phyloP scores from a whole-genome alignment of 805 yeast genomes.

The Saccharomycopsis sp. region DNA sequence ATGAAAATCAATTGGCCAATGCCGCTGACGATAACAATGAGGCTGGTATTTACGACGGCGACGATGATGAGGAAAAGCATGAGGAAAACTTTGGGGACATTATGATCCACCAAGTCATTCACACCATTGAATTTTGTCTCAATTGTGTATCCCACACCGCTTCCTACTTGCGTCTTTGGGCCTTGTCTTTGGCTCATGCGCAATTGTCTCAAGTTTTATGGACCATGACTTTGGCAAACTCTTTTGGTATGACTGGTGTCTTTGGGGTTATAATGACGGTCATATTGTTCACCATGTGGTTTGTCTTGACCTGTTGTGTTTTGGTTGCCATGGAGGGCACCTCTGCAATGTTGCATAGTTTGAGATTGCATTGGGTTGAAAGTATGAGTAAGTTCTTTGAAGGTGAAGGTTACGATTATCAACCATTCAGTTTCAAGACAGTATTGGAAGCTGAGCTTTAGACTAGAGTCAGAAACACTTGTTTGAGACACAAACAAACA shows the following conservation, averaged over 20 bases:
- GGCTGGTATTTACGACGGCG: conserved; percentile 16
- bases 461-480: no score
- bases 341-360: conserved; percentile 73
- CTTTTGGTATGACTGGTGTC: conserved; percentile 52
- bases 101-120: conserved; percentile 71
- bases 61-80: conserved; percentile 37
- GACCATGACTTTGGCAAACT: conserved; percentile 63
- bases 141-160: conserved; percentile 78
- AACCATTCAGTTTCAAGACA: conserved; percentile 47
- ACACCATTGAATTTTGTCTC: conserved; percentile 71
- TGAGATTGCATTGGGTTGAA: conserved; percentile 76
- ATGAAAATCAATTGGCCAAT: conserved; percentile 39
- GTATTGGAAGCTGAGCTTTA: conserved; percentile 22
- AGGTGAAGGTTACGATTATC: conserved; percentile 65
- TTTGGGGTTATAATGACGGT: conserved; percentile 37
- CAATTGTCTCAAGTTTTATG: conserved; percentile 66
- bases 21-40: conserved; percentile 1
- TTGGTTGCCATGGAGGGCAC: conserved; percentile 77
- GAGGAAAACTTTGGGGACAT: conserved; percentile 53
- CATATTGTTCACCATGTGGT: conserved; percentile 65
- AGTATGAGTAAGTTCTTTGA: conserved; percentile 73
- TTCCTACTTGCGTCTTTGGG: conserved; percentile 71
- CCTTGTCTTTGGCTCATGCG: conserved; percentile 71
- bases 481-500: no score
- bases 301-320: conserved; percentile 56